Base-by-base conservation (phyloP, 2,329 filamentous ascomycete genomes). In the Colletotrichum phormii region DNA sequence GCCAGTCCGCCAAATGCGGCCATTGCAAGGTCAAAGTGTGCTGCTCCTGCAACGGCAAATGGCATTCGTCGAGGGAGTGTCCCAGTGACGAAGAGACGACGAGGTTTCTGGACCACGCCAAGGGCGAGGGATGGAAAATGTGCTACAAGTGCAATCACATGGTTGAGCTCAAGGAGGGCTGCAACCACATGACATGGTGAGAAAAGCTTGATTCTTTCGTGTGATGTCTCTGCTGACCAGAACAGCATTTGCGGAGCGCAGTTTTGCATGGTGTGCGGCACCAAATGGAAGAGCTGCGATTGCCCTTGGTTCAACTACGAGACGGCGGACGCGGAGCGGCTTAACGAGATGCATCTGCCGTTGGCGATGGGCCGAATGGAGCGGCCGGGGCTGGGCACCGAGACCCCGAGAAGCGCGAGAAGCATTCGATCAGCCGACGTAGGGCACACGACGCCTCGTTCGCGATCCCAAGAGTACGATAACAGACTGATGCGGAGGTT, bases 111-210 rank as follows among this genome's bases (percentile, higher is more conserved):
- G 87, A 90, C 63, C 86, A 92, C 71, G 92, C 91, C 7, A 90
- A 91, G 76, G 85, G 91, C 31, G 86, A 91, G 64, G 92, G 93
- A 29, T 95, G 92, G 92, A 92, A 94, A 80, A 87, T 90, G 59
- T 98, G 94, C 80, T 92, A 91, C 79, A 91, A 87, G 74, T 97
- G 95, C 83, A 90, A 88, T 75, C 86, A 89, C 51, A 87, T 94
- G 85, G 93, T 97, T 57, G 93, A 97, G 81, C 84, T 95, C 62
- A 92, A 92, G 76, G 93, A 96, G 81, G 94, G 94, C 57, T 95
- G 93, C 82, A 95, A 96, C 82, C 95, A 96, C 80, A 96, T 97
- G 90, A 95, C 91, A 33, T 97, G 95, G 92, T 94, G 85, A 82
- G 90, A 31, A 8, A n/a, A 58, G 58, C 42, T 66, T 62, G 15